A percentile compares a stretch with the other conserved stretches of the same genome.
These are phyloP conservation scores for Elaeis oleifera DNA, from an alignment of 202 grass and related monocot species.

Conservation along the genomic window DNA sequence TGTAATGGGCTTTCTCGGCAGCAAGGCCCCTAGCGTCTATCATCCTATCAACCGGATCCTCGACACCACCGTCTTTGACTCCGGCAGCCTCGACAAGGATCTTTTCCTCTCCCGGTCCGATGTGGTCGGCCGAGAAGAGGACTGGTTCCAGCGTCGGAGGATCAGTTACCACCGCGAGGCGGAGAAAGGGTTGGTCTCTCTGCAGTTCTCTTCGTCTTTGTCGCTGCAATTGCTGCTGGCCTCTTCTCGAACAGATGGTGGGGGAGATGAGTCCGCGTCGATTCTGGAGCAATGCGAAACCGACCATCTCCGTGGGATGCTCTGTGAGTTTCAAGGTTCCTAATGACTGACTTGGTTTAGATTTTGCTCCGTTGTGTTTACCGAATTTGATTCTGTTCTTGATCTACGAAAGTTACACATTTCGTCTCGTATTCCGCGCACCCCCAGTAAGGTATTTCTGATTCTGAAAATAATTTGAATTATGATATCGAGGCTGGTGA, in stretches of 20 bases:
- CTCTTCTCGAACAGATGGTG: constrained; percentile 1
- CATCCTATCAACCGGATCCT: constrained; percentile 18
- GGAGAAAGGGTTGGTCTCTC: constrained; percentile 52
- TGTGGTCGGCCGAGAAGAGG: constrained; percentile 7
- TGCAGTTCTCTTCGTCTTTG: constrained; percentile 48
- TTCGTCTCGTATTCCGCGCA: too few species aligned
- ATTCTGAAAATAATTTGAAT: too few species aligned
- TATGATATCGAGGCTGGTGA: too few species aligned
- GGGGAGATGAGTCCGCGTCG: constrained; percentile 1
- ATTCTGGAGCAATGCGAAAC: neutral
- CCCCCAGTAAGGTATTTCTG: too few species aligned
- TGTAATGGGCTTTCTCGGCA: neutral
- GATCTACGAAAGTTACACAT: too few species aligned
- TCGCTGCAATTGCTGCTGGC: constrained; percentile 17
- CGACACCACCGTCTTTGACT: constrained; percentile 38
- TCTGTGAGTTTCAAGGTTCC: constrained; percentile 40
- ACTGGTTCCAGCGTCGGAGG: constrained; percentile 30
- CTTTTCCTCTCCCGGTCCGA: constrained; percentile 9
- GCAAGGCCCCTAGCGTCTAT: constrained; percentile 1
- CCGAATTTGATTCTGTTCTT: too few species aligned
- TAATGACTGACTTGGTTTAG: neutral
- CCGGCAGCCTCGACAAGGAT: constrained; percentile 32
- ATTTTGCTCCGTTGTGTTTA: neutral
- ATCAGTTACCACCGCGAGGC: constrained; percentile 64
- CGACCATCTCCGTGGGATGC: constrained; percentile 45